Percentiles rank a stretch among this genome's conserved stretches.
These are phyloP conservation scores for Fusarium sacchari DNA, from an alignment of 2,329 filamentous ascomycete species.

Conservation along the genomic window DNA sequence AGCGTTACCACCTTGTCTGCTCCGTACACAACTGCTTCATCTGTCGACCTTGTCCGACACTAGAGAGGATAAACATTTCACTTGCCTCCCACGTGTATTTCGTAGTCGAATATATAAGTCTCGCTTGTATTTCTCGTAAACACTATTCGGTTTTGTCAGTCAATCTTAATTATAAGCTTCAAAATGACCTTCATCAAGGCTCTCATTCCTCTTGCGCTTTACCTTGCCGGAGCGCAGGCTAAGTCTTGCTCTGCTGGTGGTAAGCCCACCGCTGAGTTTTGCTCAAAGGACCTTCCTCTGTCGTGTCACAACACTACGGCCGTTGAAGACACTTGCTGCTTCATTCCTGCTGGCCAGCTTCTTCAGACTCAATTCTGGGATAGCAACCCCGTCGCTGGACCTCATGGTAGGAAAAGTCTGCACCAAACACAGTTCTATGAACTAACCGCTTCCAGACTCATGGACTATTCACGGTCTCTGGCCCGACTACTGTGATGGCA, in stretches of 20 bases:
- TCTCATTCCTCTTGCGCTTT: conserved; percentile 21
- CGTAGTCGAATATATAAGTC: conserved; percentile 8
- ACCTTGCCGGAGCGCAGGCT: conserved; percentile 9
- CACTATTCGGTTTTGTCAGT: background rate
- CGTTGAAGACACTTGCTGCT: conserved; percentile 76
- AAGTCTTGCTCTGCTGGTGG: background rate
- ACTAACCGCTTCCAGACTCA: conserved; percentile 57
- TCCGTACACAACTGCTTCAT: conserved; percentile 32
- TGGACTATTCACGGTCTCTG: conserved; percentile 81
- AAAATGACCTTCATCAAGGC: conserved; percentile 19
- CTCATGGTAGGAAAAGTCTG: conserved; percentile 46
- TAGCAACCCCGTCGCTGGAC: conserved; percentile 70
- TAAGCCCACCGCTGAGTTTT: conserved; percentile 10
- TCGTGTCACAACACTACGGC: conserved; percentile 69
- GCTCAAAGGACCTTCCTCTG: conserved; percentile 33
- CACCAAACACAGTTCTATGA: fast-evolving
- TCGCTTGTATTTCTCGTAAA: background rate
- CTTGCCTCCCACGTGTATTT: conserved; percentile 3
- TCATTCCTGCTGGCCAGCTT: conserved; percentile 75
- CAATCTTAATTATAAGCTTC: background rate
- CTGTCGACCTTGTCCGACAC: conserved; percentile 10
- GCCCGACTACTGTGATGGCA: conserved; percentile 76
- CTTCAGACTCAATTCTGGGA: conserved; percentile 85
- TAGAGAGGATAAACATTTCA: background rate
- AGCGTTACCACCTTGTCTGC: conserved; percentile 1